Conservation (phyloP, 2,329 filamentous ascomycete species). For the Cadophora sp. region DNA sequence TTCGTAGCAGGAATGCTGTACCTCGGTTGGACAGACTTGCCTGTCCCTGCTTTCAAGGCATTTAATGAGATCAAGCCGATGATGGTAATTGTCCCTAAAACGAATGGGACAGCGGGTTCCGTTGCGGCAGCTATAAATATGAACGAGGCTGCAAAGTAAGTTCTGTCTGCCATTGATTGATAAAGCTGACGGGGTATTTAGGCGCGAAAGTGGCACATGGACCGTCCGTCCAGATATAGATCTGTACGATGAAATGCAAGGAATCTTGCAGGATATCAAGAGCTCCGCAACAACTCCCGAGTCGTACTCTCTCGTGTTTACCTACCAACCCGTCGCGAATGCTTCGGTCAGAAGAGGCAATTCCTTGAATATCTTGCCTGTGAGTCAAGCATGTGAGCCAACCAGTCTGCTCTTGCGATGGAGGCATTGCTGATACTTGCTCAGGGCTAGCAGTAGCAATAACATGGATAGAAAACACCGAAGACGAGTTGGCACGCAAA, state of each 20-base stretch:
- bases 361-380: not conserved
- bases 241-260: not conserved
- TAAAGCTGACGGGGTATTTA: not conserved
- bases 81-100: not conserved
- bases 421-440: not conserved
- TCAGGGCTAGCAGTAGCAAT: not conserved
- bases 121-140: not conserved
- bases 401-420: not conserved
- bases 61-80: not conserved
- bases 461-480: not conserved
- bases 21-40: not conserved
- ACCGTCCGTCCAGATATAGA: not conserved
- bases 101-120: not conserved
- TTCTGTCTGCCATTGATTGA: not conserved
- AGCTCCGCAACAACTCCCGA: not conserved
- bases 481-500: not conserved
- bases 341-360: not conserved
- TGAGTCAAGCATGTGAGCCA: not conserved
- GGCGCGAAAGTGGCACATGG: not conserved
- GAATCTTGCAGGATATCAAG: not conserved
- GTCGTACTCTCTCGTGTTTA: not conserved
- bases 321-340: not conserved
- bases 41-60: not conserved
- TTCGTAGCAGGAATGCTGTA: not conserved
- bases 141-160: not conserved